phyloP scores from a whole-genome alignment of 2,329 filamentous ascomycete genomes.

The Trichoderma sp. region DNA sequence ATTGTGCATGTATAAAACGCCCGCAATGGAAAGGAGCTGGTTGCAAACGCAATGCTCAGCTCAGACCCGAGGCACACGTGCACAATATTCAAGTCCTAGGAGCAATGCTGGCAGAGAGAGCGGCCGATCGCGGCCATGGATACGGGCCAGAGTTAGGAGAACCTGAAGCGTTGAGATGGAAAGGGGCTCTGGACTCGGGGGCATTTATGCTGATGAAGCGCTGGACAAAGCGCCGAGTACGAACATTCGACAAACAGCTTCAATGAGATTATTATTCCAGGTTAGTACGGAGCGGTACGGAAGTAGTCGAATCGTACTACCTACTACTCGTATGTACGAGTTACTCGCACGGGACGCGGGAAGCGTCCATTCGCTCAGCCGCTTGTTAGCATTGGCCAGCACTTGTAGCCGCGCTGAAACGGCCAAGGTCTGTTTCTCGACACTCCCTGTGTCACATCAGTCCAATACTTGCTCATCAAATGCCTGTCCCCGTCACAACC shows the following conservation, averaged over 20 bases:
- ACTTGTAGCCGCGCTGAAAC: not conserved
- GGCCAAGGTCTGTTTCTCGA: not conserved
- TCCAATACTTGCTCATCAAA: not conserved
- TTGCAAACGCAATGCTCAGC: not conserved
- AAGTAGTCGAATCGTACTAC: not conserved
- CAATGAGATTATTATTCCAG: not conserved
- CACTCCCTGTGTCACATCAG: not conserved
- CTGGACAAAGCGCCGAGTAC: not conserved
- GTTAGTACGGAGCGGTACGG: not conserved
- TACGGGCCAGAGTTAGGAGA: not conserved
- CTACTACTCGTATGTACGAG: not conserved
- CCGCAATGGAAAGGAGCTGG: not conserved
- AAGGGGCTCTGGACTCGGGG: conserved; percentile 4
- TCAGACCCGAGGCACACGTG: not conserved
- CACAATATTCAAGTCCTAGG: not conserved
- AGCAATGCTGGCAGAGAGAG: not conserved
- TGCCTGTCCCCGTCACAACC: not conserved
- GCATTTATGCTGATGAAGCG: conserved; percentile 10
- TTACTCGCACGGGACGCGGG: not conserved
- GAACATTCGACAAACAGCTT: not conserved
- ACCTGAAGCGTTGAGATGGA: not conserved
- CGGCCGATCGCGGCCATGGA: conserved; percentile 6
- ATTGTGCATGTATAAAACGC: not conserved
- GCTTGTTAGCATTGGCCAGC: not conserved
- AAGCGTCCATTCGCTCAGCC: not conserved